These are phyloP conservation scores for Darksidea phi DNA, from an alignment of 495 filamentous ascomycete genomes.

Conservation along the genomic window DNA sequence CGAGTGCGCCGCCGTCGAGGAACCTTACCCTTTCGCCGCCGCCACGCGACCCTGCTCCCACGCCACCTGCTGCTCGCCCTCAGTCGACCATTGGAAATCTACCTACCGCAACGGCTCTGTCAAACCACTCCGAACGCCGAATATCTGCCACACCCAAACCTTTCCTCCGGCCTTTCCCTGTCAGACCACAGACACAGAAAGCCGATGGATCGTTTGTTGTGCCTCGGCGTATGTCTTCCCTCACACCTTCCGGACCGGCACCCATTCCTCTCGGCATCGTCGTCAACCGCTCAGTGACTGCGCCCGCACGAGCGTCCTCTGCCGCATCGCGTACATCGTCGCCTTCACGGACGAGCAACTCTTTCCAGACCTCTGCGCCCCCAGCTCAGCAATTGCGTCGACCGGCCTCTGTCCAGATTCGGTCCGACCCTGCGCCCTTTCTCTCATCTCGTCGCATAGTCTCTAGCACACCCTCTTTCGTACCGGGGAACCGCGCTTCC, in stretches of 20 bases:
- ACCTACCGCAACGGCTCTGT: constrained; percentile 1
- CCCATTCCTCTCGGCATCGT: constrained; percentile 27
- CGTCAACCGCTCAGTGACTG: constrained; percentile 28
- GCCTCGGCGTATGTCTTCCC: constrained; percentile 31
- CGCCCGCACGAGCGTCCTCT: constrained; percentile 14
- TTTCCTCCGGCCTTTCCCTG: constrained; percentile 31
- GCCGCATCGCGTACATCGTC: neutral
- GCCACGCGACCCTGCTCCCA: constrained; percentile 9
- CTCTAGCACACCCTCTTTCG: constrained; percentile 25
- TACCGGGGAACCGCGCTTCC: constrained; percentile 26
- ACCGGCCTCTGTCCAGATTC: constrained; percentile 42
- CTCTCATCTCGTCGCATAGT: constrained; percentile 33
- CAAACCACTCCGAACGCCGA: constrained; percentile 5
- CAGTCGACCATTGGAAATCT: constrained; percentile 32
- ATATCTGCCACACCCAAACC: constrained; percentile 27
- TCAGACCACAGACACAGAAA: constrained; percentile 26
- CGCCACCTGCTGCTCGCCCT: constrained; percentile 17
- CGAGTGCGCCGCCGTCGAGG: constrained; percentile 31
- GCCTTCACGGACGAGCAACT: neutral
- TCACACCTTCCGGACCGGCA: constrained; percentile 16
- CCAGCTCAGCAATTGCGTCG: constrained; percentile 30
- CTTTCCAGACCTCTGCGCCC: constrained; percentile 17
- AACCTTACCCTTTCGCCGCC: constrained; percentile 19
- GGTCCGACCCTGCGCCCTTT: constrained; percentile 41
- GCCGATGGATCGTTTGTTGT: constrained; percentile 26